A percentile compares a stretch with the other conserved stretches of the same genome.
Conservation (phyloP, 1,284 basidiomycete genomes). For the Melampsora americana region DNA sequence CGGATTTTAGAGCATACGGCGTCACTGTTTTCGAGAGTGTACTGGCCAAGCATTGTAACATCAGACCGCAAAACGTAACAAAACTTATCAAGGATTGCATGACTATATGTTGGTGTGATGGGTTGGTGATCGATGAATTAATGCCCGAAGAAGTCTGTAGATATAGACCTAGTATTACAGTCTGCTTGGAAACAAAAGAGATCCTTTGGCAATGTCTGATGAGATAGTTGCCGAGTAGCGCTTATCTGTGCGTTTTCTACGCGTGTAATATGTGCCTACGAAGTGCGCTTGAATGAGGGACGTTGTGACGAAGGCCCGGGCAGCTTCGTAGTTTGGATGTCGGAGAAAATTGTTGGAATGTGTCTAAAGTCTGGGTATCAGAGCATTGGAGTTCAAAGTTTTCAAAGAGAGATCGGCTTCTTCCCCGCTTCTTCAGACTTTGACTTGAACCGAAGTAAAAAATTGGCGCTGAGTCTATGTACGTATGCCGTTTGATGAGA, state of each 20-base stretch:
- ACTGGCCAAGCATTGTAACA: not conserved
- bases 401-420: no score
- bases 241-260: not conserved
- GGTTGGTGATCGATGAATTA: no score
- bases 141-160: no score
- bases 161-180: not conserved
- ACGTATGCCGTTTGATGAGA: no score
- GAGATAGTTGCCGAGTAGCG: not conserved
- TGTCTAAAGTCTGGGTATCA: not conserved
- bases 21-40: not conserved
- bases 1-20: slow-evolving; percentile 23
- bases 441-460: no score
- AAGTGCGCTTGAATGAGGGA: not conserved
- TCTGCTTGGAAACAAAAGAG: not conserved
- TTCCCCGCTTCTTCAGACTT: no score
- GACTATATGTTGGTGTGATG: not conserved
- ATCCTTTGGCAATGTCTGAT: not conserved
- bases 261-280: not conserved
- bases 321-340: not conserved
- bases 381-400: no score
- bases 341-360: not conserved
- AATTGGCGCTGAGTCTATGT: no score
- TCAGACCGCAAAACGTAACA: not conserved
- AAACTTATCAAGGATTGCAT: not conserved
- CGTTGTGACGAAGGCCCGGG: not conserved